Conservation (phyloP, 2,329 filamentous ascomycete genomes). For the Fusarium transvaalense region DNA sequence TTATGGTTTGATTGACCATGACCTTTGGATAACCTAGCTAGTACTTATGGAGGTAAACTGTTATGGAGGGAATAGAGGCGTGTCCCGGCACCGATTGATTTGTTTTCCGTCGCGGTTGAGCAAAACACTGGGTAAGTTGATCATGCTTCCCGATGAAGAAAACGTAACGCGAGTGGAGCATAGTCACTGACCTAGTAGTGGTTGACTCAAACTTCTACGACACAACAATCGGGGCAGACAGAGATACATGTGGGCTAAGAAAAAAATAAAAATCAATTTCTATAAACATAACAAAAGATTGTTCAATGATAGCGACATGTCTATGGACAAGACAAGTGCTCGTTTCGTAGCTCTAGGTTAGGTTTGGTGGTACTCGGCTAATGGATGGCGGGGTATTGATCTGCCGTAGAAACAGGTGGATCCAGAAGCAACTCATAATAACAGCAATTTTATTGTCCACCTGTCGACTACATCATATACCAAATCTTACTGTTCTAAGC, state of each 20-base stretch:
- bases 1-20: too few relatives aligned
- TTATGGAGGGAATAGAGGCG: too few relatives aligned
- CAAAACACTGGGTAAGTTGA: too few relatives aligned
- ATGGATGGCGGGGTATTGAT: neutral
- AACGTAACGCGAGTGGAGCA: too few relatives aligned
- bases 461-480: neutral
- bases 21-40: neutral
- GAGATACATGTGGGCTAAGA: too few relatives aligned
- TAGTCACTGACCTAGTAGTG: too few relatives aligned
- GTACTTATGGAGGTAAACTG: too few relatives aligned
- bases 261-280: neutral
- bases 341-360: neutral
- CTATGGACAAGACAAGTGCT: neutral
- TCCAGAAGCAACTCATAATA: neutral
- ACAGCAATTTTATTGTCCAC: neutral
- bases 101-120: too few relatives aligned
- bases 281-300: neutral
- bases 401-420: neutral
- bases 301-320: neutral
- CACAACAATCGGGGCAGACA: too few relatives aligned
- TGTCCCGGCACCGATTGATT: too few relatives aligned
- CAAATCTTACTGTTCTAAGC: neutral
- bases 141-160: too few relatives aligned
- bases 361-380: neutral
- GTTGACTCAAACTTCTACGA: too few relatives aligned